These are phyloP conservation scores for Neurospora terricola DNA, from an alignment of 495 filamentous ascomycete genomes.

Conservation along the genomic window DNA sequence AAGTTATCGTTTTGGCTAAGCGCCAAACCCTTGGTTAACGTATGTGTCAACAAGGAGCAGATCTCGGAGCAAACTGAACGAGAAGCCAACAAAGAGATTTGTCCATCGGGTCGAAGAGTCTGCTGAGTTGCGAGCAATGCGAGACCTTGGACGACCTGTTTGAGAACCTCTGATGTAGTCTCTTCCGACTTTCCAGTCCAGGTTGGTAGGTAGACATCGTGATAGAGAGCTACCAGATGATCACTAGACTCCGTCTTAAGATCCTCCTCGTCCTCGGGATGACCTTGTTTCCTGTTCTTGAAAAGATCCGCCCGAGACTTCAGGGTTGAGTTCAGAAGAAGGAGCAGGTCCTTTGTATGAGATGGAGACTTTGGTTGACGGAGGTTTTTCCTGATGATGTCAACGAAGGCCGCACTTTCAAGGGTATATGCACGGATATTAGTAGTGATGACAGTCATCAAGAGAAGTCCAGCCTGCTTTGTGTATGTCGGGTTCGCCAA, in stretches of 20 bases:
- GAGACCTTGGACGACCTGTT: conserved; percentile 30
- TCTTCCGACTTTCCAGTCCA: conserved; percentile 24
- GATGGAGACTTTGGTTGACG: conserved; percentile 28
- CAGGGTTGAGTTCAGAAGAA: conserved; percentile 31
- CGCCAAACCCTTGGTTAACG: conserved; percentile 12
- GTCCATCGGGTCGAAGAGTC: conserved; percentile 7
- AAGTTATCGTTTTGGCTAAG: conserved; percentile 23
- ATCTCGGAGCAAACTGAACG: conserved; percentile 23
- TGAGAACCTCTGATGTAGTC: conserved; percentile 21
- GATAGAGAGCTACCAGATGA: conserved; percentile 20
- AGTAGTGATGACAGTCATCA: conserved; percentile 32
- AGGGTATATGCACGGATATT: conserved; percentile 22
- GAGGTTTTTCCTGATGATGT: conserved; percentile 28
- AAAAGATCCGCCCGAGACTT: conserved; percentile 25
- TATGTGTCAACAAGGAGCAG: conserved; percentile 17
- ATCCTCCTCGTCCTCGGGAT: conserved; percentile 16
- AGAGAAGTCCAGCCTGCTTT: conserved; percentile 33
- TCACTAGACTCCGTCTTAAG: conserved; percentile 8
- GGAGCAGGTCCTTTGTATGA: conserved; percentile 32
- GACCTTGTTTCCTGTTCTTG: conserved; percentile 10
- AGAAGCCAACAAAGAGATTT: conserved; percentile 20
- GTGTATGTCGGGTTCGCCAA: conserved; percentile 34
- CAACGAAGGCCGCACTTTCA: conserved; percentile 24
- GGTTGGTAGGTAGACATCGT: conserved; percentile 29
- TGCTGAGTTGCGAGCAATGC: conserved; percentile 28